Conservation (phyloP, 805 yeast species). For the Wickerhamomyces kurtzmanii region DNA sequence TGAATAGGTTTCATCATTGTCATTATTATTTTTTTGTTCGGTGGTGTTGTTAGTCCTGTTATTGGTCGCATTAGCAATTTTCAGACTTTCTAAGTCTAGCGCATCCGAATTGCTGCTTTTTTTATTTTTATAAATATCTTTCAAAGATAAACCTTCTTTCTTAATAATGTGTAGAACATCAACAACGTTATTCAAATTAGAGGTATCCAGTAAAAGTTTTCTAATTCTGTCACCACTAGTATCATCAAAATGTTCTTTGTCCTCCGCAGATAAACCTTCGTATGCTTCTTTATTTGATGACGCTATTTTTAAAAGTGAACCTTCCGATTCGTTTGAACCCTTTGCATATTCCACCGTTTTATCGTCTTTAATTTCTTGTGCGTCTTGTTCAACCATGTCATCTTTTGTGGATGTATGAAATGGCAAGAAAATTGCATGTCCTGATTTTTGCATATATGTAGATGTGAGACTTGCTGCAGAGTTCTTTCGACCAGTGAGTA, state of each 20-base stretch:
- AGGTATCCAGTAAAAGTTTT: slow-evolving; percentile 24
- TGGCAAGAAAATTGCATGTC: slow-evolving; percentile 25
- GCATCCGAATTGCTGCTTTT: slow-evolving; percentile 1
- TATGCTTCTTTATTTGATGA: slow-evolving; percentile 6
- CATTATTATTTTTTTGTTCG: not conserved
- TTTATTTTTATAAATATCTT: slow-evolving; percentile 18
- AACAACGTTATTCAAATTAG: slow-evolving; percentile 25
- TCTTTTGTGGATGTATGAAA: slow-evolving; percentile 22
- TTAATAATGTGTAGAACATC: slow-evolving; percentile 28
- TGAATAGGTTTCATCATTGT: slow-evolving; percentile 2
- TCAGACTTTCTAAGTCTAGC: slow-evolving; percentile 11
- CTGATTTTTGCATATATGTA: slow-evolving; percentile 16
- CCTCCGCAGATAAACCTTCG: slow-evolving; percentile 12
- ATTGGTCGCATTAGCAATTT: slow-evolving; percentile 6
- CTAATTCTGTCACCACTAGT: slow-evolving; percentile 26
- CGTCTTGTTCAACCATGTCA: slow-evolving; percentile 18
- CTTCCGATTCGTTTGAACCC: slow-evolving; percentile 13
- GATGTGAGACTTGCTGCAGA: slow-evolving; percentile 12
- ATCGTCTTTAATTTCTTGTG: slow-evolving; percentile 18
- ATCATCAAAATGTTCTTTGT: slow-evolving; percentile 16
- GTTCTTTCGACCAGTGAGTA: slow-evolving; percentile 6
- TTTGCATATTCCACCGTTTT: slow-evolving; percentile 4
- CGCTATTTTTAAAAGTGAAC: slow-evolving; percentile 10
- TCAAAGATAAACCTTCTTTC: slow-evolving; percentile 28
- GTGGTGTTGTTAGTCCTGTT: not conserved